Conservation (phyloP, 75 land plant genomes). For the Cunninghamia lanceolata region DNA sequence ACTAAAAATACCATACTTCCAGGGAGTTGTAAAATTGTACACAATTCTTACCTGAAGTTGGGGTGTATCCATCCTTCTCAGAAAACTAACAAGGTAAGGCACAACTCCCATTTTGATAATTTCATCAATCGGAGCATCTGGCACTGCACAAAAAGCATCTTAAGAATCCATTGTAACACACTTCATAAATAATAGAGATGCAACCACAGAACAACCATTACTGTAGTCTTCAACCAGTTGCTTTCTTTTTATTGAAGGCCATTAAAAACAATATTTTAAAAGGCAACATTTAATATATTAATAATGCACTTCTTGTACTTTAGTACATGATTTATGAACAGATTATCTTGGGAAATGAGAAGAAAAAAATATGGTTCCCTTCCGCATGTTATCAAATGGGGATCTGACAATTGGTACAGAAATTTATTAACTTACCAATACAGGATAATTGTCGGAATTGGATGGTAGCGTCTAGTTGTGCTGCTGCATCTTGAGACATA, state of each 20-base stretch:
- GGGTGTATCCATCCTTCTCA: conserved; percentile 30
- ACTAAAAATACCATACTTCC: background rate
- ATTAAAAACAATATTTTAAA: background rate
- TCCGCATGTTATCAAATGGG: background rate
- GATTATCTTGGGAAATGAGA: conserved; percentile 45
- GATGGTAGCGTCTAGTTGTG: background rate
- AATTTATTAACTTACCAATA: background rate
- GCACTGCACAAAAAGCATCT: conserved; percentile 11
- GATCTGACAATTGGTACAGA: background rate
- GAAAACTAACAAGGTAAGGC: conserved; percentile 41
- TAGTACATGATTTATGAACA: conserved; percentile 47
- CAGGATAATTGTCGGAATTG: background rate
- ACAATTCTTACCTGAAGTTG: conserved; percentile 37
- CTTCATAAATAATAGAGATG: background rate
- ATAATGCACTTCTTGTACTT: conserved; percentile 21
- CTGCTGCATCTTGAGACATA: background rate
- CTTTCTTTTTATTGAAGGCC: no score
- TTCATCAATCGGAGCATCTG: conserved; percentile 44
- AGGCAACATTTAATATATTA: no score
- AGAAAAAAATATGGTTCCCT: background rate
- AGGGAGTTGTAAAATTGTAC: background rate
- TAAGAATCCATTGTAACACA: background rate
- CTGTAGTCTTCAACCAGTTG: no score
- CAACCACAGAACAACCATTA: background rate
- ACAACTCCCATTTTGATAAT: conserved; percentile 43